Evolutionary conservation across 2,329 filamentous ascomycete genomes (phyloP).

Genomic region (Xylariaceae sp.): DNA sequence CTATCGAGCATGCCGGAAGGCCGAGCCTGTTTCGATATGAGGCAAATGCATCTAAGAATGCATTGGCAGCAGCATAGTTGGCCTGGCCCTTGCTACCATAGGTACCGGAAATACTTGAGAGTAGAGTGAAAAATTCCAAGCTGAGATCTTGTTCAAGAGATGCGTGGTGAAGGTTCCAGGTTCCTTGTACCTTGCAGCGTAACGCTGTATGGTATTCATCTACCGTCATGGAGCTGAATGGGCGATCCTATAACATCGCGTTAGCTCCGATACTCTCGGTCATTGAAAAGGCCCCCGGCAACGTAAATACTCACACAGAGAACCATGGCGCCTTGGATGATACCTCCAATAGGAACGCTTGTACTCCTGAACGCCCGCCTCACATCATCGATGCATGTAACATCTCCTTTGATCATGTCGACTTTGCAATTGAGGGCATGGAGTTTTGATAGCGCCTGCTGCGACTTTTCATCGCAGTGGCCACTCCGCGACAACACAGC

Average conservation of each 20-base stretch:
- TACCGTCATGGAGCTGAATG: constrained; percentile 41
- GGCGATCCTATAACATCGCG: constrained; percentile 24
- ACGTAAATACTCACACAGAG: constrained; percentile 20
- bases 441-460: constrained; percentile 27
- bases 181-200: constrained; percentile 47
- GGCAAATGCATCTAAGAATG: constrained; percentile 50
- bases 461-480: constrained; percentile 38
- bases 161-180: constrained; percentile 47
- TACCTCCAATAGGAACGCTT: constrained; percentile 22
- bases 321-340: constrained; percentile 43
- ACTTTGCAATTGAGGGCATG: constrained; percentile 29
- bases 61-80: constrained; percentile 51
- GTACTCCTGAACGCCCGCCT: constrained; percentile 7
- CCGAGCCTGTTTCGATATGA: constrained; percentile 44
- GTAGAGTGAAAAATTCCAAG: constrained; percentile 48
- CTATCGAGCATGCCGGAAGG: constrained; percentile 45
- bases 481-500: constrained; percentile 41
- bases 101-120: constrained; percentile 45
- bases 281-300: background rate
- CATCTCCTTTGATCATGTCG: constrained; percentile 25
- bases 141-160: constrained; percentile 17
- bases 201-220: constrained; percentile 41
- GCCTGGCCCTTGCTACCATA: constrained; percentile 47
- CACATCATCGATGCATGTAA: constrained; percentile 25
- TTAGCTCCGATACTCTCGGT: background rate